Percentiles rank a stretch among this genome's conserved stretches.
These are phyloP conservation scores for Cinnamomum micranthum DNA, from an alignment of 164 flowering plant species.

Conservation along the genomic window DNA sequence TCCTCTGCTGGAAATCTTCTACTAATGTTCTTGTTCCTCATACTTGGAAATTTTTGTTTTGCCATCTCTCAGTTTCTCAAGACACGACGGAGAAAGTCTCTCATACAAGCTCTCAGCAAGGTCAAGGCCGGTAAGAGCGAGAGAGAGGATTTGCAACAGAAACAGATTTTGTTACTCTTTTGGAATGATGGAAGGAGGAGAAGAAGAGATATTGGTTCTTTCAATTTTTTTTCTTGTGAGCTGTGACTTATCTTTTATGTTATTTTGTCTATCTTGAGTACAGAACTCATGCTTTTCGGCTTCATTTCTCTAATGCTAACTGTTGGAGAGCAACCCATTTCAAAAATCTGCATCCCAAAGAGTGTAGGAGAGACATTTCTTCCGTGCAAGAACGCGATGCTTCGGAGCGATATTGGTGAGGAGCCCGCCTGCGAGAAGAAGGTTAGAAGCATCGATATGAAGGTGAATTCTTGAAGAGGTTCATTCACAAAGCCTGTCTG, in stretches of 20 bases:
- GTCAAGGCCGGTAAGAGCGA: constrained; percentile 44
- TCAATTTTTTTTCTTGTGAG: not conserved
- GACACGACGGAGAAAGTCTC: constrained; percentile 9
- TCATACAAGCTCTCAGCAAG: constrained; percentile 33
- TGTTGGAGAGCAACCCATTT: constrained; percentile 33
- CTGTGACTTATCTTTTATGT: not conserved
- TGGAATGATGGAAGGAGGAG: not conserved
- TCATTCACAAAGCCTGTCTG: not conserved
- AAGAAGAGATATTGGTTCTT: not conserved
- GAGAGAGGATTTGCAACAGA: not conserved
- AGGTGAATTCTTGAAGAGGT: not conserved
- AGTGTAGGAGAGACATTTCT: constrained; percentile 34
- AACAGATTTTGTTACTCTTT: not conserved
- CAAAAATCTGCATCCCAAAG: constrained; percentile 49
- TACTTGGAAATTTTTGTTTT: not conserved
- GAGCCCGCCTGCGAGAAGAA: constrained; percentile 35
- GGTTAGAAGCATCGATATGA: constrained; percentile 15
- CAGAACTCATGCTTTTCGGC: constrained; percentile 68
- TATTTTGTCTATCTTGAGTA: constrained; percentile 1
- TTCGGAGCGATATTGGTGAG: constrained; percentile 24
- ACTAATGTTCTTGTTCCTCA: not conserved
- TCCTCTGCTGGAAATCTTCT: not conserved
- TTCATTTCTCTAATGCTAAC: constrained; percentile 53
- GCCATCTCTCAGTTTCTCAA: constrained; percentile 6
- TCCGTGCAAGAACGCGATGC: constrained; percentile 34